Evolutionary conservation across 2,329 filamentous ascomycete species (phyloP), one percentile per base, ranked within the genome.

Genomic region (Nannizziopsis barbatae): DNA sequence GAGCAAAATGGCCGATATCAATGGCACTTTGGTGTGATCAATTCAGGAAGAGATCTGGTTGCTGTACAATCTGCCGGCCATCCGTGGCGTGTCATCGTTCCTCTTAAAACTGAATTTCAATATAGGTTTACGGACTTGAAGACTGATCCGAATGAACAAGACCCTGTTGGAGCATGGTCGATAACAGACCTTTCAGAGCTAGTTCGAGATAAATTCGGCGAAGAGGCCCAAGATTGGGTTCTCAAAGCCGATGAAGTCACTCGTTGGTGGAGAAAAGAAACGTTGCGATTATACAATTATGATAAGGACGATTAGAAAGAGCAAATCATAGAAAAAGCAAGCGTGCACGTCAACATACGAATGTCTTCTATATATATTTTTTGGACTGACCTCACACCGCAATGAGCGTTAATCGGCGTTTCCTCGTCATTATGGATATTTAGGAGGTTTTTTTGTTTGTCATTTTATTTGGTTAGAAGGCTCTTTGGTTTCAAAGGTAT

Each of bases 51-150:
- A 53, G 22, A 59, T 53, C 54, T 84, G 85, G 64, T 73, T 76
- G 45, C 72, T 75, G 52, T 81, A 89, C 64, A 81, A 86, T 1
- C 75, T 74, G 53, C 96, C 88, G 90, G 80, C 86, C 56, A 87
- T 93, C 68, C 65, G 36, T 65, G 75, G 95, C 45, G 72, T 79
- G 45, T 89, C 89, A 56, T 59, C 15, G 83, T 96, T 49, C 81
- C 85, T 3, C 81, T 92, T 58, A 77, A 87, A 61, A 89, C 95
- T 68, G 85, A 87, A 51, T 83, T 74, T 2, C 56, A 57, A 2
- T 60, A 64, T 36, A 53, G 54, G 41, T 70, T 70, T 55, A 65
- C 63, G 1, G 56, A 68, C 30, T 53, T 62, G 5, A 55, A 56
- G 1, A 54, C 51, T 5, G 66, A 69, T 46, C 63, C 66, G 1